Evolutionary conservation across 2,329 filamentous ascomycete species (phyloP).

Genomic region (Dactylellina drechsleri): DNA sequence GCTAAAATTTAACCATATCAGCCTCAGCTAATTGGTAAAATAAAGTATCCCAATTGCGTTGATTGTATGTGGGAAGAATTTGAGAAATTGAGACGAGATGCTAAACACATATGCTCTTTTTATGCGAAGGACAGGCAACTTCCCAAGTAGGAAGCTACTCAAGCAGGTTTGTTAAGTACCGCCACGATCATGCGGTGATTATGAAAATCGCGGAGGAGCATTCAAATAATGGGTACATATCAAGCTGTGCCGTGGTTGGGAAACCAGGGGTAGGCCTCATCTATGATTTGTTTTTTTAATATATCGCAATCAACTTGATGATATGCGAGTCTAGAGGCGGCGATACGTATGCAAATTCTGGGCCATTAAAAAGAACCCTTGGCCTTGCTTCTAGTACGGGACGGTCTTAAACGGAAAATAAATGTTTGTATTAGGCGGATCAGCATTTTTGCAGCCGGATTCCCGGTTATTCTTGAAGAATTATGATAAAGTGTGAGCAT

Average conservation of each 20-base stretch:
- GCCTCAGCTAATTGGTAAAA: no score
- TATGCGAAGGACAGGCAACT: conserved; percentile 9
- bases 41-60: background rate
- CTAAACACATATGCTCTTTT: background rate
- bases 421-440: conserved; percentile 17
- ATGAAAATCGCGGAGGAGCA: no score
- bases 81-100: background rate
- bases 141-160: conserved; percentile 37
- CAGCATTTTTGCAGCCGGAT: background rate
- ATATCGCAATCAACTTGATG: no score
- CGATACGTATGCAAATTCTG: background rate
- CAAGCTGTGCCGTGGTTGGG: conserved; percentile 21
- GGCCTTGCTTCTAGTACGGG: conserved; percentile 2
- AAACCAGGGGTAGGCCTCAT: no score
- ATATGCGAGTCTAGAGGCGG: no score
- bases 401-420: background rate
- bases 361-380: background rate
- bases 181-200: no score
- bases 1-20: no score
- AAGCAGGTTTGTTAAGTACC: background rate
- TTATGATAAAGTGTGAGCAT: no score
- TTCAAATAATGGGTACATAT: no score
- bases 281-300: no score
- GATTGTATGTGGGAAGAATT: background rate
- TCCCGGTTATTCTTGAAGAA: background rate